Base-by-base conservation (phyloP, 345 rosid species). In the Citrus unshiu region DNA sequence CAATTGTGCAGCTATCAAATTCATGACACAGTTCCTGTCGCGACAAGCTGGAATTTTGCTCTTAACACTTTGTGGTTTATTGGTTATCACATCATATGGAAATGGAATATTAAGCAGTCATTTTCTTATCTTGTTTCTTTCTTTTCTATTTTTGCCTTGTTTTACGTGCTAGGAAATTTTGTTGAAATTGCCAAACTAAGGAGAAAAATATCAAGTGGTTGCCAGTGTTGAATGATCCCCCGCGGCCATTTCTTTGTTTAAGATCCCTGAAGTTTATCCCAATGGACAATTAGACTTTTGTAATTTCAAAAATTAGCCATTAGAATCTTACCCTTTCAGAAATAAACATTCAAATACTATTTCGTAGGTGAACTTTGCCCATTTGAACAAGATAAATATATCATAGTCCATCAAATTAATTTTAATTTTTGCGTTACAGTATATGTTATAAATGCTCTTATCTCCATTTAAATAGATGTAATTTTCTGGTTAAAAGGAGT, bases 21-120 rank as follows among this genome's bases (percentile, higher is more conserved):
- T 51, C 79, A 69, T 57, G 67, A 37, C 60, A 75, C 75, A 24
- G 30, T 70, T 80, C 67, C 77, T 70, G 73, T 76, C 83, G 56
- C 34, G n/a, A 70, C 46, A 69, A 80, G 72, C 76, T 76, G 82
- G 75, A 68, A 70, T 25, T 59, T 58, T 29, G 40, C 35, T 63
- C 24, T 39, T 40, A 8, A 40, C 10, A 24, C 58, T 7, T 32
- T 79, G 32, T 76, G 67, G 14, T 49, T 43, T 43, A 27, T 56
- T 62, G 5, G 6, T 54, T 54, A 56, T 29, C 32, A 58, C 22
- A 57, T 29, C n/a, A 46, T 3, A 46, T 46, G 51, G 51, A 18
- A 7, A 46, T 56, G 65, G 46, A 24, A 74, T 27, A 37, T 46
- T 25, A 24, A 34, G 58, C 4, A 30, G 60, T 66, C 74, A 16